Percentiles rank a stretch among this genome's conserved stretches.
phyloP scores from a whole-genome alignment of 345 rosid genomes.

The Geranium rotundifolium region DNA sequence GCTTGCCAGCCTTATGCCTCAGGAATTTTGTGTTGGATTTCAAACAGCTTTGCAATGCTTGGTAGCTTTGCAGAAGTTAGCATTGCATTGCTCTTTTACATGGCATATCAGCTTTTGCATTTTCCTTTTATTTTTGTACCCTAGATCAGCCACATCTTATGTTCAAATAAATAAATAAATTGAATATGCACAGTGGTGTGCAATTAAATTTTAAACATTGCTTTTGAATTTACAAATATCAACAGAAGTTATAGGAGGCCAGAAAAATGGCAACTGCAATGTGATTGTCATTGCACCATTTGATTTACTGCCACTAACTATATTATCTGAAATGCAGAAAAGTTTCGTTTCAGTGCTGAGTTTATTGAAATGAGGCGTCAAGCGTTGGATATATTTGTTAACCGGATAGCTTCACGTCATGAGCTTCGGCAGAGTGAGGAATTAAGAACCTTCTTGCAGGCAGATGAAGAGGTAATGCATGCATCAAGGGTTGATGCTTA shows the following conservation, averaged over 20 bases:
- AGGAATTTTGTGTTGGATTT: too few relatives aligned
- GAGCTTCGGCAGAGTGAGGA: slow-evolving; percentile 92
- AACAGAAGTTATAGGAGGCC: neutral
- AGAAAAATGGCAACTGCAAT: neutral
- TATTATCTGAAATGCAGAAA: slow-evolving; percentile 42
- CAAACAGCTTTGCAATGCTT: neutral
- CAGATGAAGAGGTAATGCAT: slow-evolving; percentile 76
- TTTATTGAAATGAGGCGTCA: slow-evolving; percentile 95
- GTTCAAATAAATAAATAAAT: too few relatives aligned
- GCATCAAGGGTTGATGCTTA: slow-evolving; percentile 3
- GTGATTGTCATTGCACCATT: neutral
- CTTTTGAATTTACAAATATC: neutral
- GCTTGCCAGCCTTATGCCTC: neutral
- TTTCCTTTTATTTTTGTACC: neutral
- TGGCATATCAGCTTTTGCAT: neutral
- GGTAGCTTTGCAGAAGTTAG: neutral
- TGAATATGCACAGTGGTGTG: neutral
- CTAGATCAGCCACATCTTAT: too few relatives aligned
- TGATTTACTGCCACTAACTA: neutral
- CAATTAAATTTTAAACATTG: neutral
- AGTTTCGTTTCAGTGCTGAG: slow-evolving; percentile 92
- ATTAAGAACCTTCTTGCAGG: slow-evolving; percentile 90
- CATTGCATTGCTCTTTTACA: neutral
- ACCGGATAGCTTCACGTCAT: slow-evolving; percentile 74
- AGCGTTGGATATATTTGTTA: slow-evolving; percentile 75